Percentiles rank a stretch among this genome's conserved stretches.
Evolutionary conservation across 192 early-diverging fungal genomes (phyloP).

Genomic region (Ramicandelaber brevisporus): DNA sequence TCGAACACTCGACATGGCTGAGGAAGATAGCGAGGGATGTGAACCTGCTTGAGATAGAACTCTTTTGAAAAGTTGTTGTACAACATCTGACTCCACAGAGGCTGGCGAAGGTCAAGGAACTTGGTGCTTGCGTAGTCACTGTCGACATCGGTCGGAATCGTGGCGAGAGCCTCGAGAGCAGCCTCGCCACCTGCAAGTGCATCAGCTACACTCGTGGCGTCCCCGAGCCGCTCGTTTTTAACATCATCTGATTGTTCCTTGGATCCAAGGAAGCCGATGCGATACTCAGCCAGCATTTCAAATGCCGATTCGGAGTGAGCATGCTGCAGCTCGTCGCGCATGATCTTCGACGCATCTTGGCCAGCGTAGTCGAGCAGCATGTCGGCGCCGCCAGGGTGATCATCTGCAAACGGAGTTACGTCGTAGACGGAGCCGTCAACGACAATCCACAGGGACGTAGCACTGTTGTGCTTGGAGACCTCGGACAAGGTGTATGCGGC

Average conservation of each 20-base stretch:
- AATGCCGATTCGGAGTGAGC: constrained; percentile 63
- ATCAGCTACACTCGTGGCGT: not conserved
- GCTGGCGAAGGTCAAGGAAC: constrained; percentile 60
- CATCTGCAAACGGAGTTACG: constrained; percentile 58
- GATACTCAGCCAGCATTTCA: constrained; percentile 60
- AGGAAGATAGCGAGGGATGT: constrained; percentile 59
- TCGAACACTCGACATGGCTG: constrained; percentile 59
- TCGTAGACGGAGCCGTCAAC: constrained; percentile 64
- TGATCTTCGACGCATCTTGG: constrained; percentile 47
- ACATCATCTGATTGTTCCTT: constrained; percentile 1
- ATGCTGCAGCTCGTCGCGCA: constrained; percentile 55
- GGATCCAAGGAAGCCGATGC: constrained; percentile 49
- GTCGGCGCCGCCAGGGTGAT: constrained; percentile 88
- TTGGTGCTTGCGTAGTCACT: constrained; percentile 17
- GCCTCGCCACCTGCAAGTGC: not conserved
- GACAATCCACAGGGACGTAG: constrained; percentile 56
- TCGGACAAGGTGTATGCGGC: constrained; percentile 25
- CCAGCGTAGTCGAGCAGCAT: constrained; percentile 70
- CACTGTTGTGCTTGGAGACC: constrained; percentile 43
- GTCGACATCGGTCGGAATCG: constrained; percentile 16
- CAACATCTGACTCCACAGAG: constrained; percentile 63
- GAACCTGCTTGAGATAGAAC: constrained; percentile 74
- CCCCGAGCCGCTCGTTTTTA: constrained; percentile 2
- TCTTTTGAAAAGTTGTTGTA: constrained; percentile 42
- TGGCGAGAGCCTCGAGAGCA: constrained; percentile 11